Conservation (phyloP, 1,139 yeast genomes). For the Wickerhamomyces sp. region DNA sequence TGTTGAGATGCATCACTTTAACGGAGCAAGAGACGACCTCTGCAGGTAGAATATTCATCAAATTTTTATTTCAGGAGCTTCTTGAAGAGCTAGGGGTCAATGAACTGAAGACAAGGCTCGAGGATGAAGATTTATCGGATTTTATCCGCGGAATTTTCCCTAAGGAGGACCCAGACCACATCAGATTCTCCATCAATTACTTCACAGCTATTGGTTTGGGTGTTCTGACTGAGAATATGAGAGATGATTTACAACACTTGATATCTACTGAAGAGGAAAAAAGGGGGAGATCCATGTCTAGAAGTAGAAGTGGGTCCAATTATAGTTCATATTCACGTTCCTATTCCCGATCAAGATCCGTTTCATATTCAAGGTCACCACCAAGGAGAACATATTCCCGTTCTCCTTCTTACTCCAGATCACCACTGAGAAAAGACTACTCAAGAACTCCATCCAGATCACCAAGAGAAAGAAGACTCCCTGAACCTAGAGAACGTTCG, state of each 20-base stretch:
- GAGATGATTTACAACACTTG: slow-evolving; percentile 35
- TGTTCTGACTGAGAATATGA: slow-evolving; percentile 74
- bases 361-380: slow-evolving; percentile 2
- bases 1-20: slow-evolving; percentile 44
- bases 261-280: slow-evolving; percentile 18
- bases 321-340: slow-evolving; percentile 3
- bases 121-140: slow-evolving; percentile 42
- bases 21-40: slow-evolving; percentile 75
- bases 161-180: slow-evolving; percentile 44
- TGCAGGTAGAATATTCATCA: slow-evolving; percentile 75
- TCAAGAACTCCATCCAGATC: slow-evolving; percentile 8
- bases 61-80: slow-evolving; percentile 76
- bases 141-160: slow-evolving; percentile 43
- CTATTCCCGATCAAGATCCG: slow-evolving; percentile 6
- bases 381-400: slow-evolving; percentile 2
- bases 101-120: slow-evolving; percentile 42
- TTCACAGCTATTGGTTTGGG: slow-evolving; percentile 94
- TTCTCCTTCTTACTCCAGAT: slow-evolving; percentile 3
- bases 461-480: not conserved
- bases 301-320: not conserved
- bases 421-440: not conserved
- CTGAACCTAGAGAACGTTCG: not conserved
- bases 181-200: slow-evolving; percentile 79
- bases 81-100: slow-evolving; percentile 70
- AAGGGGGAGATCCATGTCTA: slow-evolving; percentile 17